These are phyloP conservation scores for Gossypioides kirkii DNA, from an alignment of 345 rosid species.

Conservation along the genomic window DNA sequence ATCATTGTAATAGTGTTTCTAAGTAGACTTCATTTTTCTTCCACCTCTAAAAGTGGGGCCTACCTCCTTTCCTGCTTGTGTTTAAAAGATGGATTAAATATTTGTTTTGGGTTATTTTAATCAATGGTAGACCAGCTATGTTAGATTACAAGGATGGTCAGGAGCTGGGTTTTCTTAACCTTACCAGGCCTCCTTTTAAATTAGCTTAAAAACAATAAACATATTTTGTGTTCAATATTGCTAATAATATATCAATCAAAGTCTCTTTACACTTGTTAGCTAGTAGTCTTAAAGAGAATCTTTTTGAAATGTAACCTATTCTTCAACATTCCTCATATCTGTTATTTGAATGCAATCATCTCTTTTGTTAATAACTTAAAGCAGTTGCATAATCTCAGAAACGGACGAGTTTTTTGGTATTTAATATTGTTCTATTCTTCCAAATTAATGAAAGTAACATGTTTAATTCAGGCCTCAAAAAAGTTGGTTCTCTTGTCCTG, in stretches of 20 bases:
- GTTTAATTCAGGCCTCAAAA: slow-evolving; percentile 71
- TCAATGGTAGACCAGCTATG: neutral
- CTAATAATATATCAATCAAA: neutral
- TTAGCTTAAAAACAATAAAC: neutral
- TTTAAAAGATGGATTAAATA: neutral
- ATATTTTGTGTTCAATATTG: neutral
- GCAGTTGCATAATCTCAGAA: neutral
- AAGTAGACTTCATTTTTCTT: neutral
- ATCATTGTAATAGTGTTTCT: neutral
- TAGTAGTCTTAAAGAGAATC: neutral
- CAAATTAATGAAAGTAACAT: slow-evolving; percentile 9
- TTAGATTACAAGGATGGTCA: neutral
- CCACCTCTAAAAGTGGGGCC: neutral
- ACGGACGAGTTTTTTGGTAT: neutral
- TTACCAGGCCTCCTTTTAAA: neutral
- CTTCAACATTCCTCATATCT: neutral
- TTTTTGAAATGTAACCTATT: neutral
- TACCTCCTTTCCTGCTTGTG: neutral
- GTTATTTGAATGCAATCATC: slow-evolving; percentile 17
- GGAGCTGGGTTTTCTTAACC: slow-evolving; percentile 3
- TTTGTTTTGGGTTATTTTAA: neutral
- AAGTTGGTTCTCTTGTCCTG: slow-evolving; percentile 75
- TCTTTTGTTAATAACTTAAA: slow-evolving; percentile 9
- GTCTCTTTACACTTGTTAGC: neutral
- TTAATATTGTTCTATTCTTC: neutral